Percentiles rank a stretch among this genome's conserved stretches.
These are phyloP conservation scores for Coleophoma crateriformis DNA, from an alignment of 2,329 filamentous ascomycete genomes.

Conservation along the genomic window DNA sequence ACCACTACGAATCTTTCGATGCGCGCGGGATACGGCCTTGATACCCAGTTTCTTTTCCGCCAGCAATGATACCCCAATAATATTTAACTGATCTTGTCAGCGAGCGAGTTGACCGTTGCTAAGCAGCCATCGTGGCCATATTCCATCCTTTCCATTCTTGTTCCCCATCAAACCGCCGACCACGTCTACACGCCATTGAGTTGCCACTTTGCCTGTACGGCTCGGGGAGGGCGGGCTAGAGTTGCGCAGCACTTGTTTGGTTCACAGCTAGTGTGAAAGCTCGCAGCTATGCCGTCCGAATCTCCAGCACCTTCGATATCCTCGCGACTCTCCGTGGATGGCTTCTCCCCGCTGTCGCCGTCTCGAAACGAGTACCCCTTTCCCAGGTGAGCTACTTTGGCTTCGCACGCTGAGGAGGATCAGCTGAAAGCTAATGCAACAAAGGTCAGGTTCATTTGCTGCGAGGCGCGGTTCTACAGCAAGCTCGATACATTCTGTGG, in stretches of 20 bases:
- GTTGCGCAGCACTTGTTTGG: neutral
- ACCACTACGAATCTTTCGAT: neutral
- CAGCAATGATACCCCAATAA: constrained; percentile 27
- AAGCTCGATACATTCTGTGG: constrained; percentile 83
- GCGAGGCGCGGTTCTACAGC: constrained; percentile 74
- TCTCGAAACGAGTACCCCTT: constrained; percentile 43
- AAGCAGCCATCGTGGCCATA: constrained; percentile 17
- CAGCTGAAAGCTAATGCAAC: constrained; percentile 32
- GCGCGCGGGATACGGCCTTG: neutral
- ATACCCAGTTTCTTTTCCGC: constrained; percentile 1
- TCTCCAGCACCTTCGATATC: constrained; percentile 20
- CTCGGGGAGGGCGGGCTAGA: neutral
- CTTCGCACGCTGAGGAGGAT: constrained; percentile 28
- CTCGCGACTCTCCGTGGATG: constrained; percentile 41
- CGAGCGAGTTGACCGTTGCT: constrained; percentile 9
- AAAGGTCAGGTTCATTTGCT: constrained; percentile 25
- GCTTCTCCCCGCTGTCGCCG: constrained; percentile 34
- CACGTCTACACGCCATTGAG: neutral
- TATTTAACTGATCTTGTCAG: constrained; percentile 13
- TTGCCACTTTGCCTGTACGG: neutral
- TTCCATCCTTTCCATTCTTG: neutral
- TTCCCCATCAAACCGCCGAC: neutral
- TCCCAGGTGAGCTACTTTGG: constrained; percentile 35
- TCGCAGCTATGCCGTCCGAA: constrained; percentile 30
- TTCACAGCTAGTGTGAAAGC: neutral